Evolutionary conservation across 2,329 filamentous ascomycete species (phyloP).

Genomic region (Penicillium janthinellum): DNA sequence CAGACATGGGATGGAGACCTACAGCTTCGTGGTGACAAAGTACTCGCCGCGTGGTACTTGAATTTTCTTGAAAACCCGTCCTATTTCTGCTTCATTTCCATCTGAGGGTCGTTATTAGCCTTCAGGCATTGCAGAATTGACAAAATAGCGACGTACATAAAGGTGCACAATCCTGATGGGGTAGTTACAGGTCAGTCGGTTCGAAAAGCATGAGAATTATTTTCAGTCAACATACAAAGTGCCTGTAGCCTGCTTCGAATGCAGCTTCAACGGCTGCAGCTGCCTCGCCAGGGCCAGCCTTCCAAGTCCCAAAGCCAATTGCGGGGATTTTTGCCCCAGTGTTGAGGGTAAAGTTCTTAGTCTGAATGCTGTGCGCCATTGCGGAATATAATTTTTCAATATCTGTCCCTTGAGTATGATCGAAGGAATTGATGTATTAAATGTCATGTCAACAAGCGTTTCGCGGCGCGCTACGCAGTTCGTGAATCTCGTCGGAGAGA

Average conservation of each 20-base stretch:
- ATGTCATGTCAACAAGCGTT: not conserved
- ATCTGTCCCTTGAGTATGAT: not conserved
- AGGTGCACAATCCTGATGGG: constrained; percentile 52
- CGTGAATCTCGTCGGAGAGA: too few relatives aligned
- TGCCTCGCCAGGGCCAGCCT: constrained; percentile 67
- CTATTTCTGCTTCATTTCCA: constrained; percentile 63
- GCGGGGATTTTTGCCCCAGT: constrained; percentile 36
- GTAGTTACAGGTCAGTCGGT: not conserved
- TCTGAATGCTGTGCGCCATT: constrained; percentile 4
- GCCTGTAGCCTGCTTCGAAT: constrained; percentile 68
- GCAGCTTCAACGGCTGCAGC: constrained; percentile 70
- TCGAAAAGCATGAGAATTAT: not conserved
- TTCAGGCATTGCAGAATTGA: not conserved
- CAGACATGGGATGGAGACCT: constrained; percentile 23
- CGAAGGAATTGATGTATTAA: not conserved
- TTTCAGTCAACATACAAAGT: constrained; percentile 54
- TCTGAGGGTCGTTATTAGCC: not conserved
- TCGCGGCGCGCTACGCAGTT: too few relatives aligned
- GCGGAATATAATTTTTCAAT: not conserved
- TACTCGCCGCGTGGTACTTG: constrained; percentile 62
- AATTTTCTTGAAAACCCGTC: constrained; percentile 60
- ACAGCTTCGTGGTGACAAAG: constrained; percentile 62
- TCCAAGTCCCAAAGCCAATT: constrained; percentile 37
- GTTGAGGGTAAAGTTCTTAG: constrained; percentile 29
- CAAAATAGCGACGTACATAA: constrained; percentile 44